phyloP scores from a whole-genome alignment of 345 rosid species.

The Moricandia arvensis region DNA sequence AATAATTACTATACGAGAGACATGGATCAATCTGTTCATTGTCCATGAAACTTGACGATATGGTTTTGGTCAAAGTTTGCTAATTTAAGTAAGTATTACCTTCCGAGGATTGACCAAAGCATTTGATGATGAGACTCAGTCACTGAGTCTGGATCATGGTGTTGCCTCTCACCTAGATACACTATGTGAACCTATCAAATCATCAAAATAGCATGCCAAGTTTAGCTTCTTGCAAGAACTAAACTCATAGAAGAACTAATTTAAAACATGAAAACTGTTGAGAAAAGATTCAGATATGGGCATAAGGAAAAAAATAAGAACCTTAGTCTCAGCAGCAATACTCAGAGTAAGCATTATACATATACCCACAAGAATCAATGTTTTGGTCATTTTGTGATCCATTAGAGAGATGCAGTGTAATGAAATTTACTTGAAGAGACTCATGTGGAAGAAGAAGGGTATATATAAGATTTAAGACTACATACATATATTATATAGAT shows the following conservation, averaged over 20 bases:
- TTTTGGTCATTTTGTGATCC: not conserved
- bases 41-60: not conserved
- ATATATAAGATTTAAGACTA: constrained; percentile 1
- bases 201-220: not conserved
- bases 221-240: not conserved
- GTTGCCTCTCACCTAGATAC: constrained; percentile 56
- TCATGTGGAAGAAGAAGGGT: constrained; percentile 16
- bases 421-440: constrained; percentile 1
- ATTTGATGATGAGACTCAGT: constrained; percentile 59
- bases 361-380: not conserved
- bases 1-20: not conserved
- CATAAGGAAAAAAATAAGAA: not conserved
- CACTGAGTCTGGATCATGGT: constrained; percentile 41
- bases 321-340: constrained; percentile 33
- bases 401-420: constrained; percentile 4
- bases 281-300: constrained; percentile 13
- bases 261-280: not conserved
- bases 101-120: constrained; percentile 59
- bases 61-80: not conserved
- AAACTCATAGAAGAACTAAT: not conserved
- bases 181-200: constrained; percentile 55
- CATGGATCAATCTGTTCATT: not conserved
- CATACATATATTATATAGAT: not conserved
- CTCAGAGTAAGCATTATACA: constrained; percentile 21
- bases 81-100: constrained; percentile 35